Evolutionary conservation across 805 yeast genomes (phyloP).

Genomic region (Ogataea polymorpha): DNA sequence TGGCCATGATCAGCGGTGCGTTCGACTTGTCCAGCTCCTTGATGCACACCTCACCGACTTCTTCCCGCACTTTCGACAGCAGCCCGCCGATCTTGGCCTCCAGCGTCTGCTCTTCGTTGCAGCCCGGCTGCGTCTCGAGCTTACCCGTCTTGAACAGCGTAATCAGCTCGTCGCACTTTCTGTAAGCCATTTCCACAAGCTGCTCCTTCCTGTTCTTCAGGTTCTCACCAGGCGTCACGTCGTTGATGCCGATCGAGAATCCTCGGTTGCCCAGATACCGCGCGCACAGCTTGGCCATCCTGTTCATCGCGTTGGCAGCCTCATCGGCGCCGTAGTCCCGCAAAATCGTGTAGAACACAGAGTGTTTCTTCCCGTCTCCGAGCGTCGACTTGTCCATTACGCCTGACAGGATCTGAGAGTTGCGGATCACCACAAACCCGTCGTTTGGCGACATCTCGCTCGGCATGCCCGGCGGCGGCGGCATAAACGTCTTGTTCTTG

Average conservation of each 20-base stretch:
- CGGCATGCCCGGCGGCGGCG: constrained; percentile 71
- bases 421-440: constrained; percentile 87
- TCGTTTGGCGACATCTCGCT: constrained; percentile 97
- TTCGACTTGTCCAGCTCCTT: constrained; percentile 83
- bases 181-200: constrained; percentile 87
- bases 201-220: constrained; percentile 76
- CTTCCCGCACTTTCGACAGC: constrained; percentile 95
- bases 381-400: constrained; percentile 94
- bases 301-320: constrained; percentile 94
- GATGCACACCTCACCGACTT: constrained; percentile 97
- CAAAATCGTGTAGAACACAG: constrained; percentile 90
- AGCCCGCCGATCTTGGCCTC: constrained; percentile 98
- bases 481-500: constrained; percentile 81
- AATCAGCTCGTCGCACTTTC: constrained; percentile 88
- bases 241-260: constrained; percentile 94
- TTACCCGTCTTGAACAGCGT: constrained; percentile 74
- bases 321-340: constrained; percentile 97
- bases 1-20: constrained; percentile 98
- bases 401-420: constrained; percentile 85
- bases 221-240: constrained; percentile 88
- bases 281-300: constrained; percentile 99
- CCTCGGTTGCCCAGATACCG: constrained; percentile 93
- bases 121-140: constrained; percentile 97
- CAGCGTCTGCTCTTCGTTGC: constrained; percentile 96
- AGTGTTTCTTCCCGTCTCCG: constrained; percentile 98